Evolutionary conservation across 2,329 filamentous ascomycete species (phyloP), one percentile per base, ranked within the genome.

Genomic region (Arthroderma sp.): DNA sequence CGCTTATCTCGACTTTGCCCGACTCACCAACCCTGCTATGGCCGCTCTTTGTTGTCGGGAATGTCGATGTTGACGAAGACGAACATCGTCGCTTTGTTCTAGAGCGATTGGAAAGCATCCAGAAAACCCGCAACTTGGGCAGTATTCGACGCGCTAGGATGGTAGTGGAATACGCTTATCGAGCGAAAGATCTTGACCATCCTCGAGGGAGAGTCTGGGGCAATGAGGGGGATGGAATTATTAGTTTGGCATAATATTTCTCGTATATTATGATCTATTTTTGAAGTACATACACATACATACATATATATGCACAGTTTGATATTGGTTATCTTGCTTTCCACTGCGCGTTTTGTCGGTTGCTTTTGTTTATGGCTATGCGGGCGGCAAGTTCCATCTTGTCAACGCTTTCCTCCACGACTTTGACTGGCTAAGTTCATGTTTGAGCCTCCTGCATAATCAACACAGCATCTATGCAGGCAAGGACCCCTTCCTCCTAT

Each of bases 61-160:
- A 55, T 40, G 49, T 50, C 0, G 52, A 47, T 4, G 38, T 55
- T 6, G 51, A 55, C 32, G 50, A 50, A 29, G 55, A 57, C 22
- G 47, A 52, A 1, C 53, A 60, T 34, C 50, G 54, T 8, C 53
- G 55, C 6, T 60, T 61, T 36, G 53, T 61, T 2, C 51, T 61
- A 1, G 56, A 60, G 15, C 47, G 53, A n/a, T 43, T 61, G 3
- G 30, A 45, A 4, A 47, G 44, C 0, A 55, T 57, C 29, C 50
- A 58, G 28, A 47, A 50, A 27, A 49, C 47, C 1, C 49, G 57
- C 6, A 59, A 60, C 42, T 42, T 60, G 29, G 58, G 58, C 1
- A 57, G 54, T 47, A 53, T 60, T n/a, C 48, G 55, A 10, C 47
- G 49, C 2, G 51, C 54, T 1, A 48, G 49, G 4, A 46, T 50